A percentile compares a stretch with the other conserved stretches of the same genome.
Evolutionary conservation across 2,329 filamentous ascomycete species (phyloP).

Genomic region (Cladophialophora exuberans): DNA sequence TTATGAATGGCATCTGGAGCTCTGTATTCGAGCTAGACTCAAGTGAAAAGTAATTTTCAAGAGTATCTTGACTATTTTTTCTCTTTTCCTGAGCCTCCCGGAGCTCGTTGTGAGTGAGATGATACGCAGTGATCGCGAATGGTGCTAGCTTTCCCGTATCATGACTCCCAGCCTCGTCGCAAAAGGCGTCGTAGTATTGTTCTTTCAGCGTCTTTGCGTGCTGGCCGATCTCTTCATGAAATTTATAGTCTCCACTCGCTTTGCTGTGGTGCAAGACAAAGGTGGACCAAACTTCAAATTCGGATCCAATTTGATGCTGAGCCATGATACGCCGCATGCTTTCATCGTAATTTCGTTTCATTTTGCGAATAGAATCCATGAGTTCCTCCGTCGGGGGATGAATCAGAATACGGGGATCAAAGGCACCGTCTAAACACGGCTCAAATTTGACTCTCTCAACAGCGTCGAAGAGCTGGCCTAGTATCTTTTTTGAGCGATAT

Average conservation of each 20-base stretch:
- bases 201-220: conserved; percentile 69
- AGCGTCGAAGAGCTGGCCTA: conserved; percentile 82
- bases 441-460: conserved; percentile 70
- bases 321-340: conserved; percentile 78
- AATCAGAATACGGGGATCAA: conserved; percentile 74
- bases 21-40: not conserved
- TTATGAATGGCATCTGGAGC: conserved; percentile 75
- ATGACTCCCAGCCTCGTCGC: conserved; percentile 64
- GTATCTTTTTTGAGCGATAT: conserved; percentile 71
- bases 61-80: not conserved
- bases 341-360: conserved; percentile 80
- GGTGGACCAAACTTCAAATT: conserved; percentile 89
- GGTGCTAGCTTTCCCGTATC: conserved; percentile 65
- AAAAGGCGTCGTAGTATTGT: conserved; percentile 69
- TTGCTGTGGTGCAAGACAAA: conserved; percentile 78
- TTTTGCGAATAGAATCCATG: conserved; percentile 61
- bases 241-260: conserved; percentile 77
- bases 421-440: conserved; percentile 71
- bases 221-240: conserved; percentile 78
- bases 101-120: conserved; percentile 59
- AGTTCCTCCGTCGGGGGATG: conserved; percentile 60
- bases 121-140: conserved; percentile 87
- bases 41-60: not conserved
- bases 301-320: conserved; percentile 79
- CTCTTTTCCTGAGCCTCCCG: conserved; percentile 30